Base-by-base conservation (phyloP, 768 basidiomycete species). In the Exidia glandulosa region DNA sequence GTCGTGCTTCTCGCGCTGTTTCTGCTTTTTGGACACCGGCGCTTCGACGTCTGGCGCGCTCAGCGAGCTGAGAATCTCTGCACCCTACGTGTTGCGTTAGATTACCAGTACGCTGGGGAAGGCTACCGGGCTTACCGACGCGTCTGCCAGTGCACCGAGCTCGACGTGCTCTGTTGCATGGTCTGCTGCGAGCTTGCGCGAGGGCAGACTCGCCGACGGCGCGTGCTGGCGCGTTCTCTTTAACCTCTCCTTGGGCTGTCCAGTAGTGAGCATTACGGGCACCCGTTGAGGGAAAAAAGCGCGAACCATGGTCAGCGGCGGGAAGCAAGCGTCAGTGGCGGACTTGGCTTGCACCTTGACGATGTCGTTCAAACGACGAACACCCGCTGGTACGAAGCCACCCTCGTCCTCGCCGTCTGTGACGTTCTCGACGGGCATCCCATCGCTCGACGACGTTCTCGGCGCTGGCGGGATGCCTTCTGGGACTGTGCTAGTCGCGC, bases 371-470 rank as follows among this genome's bases (percentile, higher is more conserved):
- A 54, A 54, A 31, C 50, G 50, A 54, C 50, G 50, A 6, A 29
- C 50, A 12, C 25, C 50, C 10, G 50, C 50, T 9, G 41, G 41
- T 23, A 54, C 50, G 19, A 37, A 19, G 9, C 19, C 36, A 5
- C 25, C 25, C 9, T 14, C 50, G 16, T 73, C n/a, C 68, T 73
- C 25, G 61, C 71, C 50, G 66, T 70, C 1, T 68, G 67, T 23
- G 55, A 66, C 75, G 31, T 45, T 76, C 50, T 94, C 94, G 1
- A 90, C 90, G 3, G 96, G 96, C 2, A 83, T 98, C 9, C 85
- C 92, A 30, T 93, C 94, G 13, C 78, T 99, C 25, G 96, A 99
- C 71, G 96, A 98, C 69, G 82, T 98, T 62, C 83, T 98, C 37
- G 94, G 94, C 59, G 16, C 6, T 23, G 94, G 92, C 31, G 93